Evolutionary conservation across 805 yeast species (phyloP), one percentile per base, ranked within the genome.

Genomic region (Priceomyces carsonii): DNA sequence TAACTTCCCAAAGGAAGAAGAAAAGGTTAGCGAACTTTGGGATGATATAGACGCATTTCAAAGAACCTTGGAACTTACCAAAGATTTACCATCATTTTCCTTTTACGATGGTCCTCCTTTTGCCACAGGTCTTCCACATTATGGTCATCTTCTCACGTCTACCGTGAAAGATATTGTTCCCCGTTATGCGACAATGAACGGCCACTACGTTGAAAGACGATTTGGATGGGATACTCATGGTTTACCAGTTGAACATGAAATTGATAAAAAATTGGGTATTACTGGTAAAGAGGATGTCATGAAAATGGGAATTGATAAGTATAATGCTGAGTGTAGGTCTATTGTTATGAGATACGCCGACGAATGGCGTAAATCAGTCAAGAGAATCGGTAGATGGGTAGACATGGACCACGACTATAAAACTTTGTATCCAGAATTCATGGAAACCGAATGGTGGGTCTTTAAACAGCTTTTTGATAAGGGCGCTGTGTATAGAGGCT

Each of bases 141-240:
- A 93, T 61, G 99, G 99, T 45, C 99, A 93, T 59, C 84, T 93
- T 56, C 71, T 93, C 63, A 95, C 98, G 2, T 93, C 98, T 25
- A 93, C 99, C 39, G 87, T 90, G 55, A 93, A 91, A 65, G 99
- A 93, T 69, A 87, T 93, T 48, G 91, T 93, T 37, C 99, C 99
- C 38, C 79, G 99, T 59, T 93, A 88, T 58, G 98, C 98, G 41
- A 85, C 95, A 45, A 91, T 93, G 99, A 91, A 85, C 51, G 99
- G 99, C 14, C 83, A 79, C 63, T 87, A 84, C 52, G 99, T 93
- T 27, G 96, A 87, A 66, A 86, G 99, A 69, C 79, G 98, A 55
- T 93, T 93, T 48, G 99, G 99, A 44, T 93, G 99, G 99, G 99
- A 93, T 67, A 93, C 99, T 38, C 99, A 93, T 63, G 99, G 99